Evolutionary conservation across 805 yeast species (phyloP).

Genomic region (Saccharomycopsis sp.): DNA sequence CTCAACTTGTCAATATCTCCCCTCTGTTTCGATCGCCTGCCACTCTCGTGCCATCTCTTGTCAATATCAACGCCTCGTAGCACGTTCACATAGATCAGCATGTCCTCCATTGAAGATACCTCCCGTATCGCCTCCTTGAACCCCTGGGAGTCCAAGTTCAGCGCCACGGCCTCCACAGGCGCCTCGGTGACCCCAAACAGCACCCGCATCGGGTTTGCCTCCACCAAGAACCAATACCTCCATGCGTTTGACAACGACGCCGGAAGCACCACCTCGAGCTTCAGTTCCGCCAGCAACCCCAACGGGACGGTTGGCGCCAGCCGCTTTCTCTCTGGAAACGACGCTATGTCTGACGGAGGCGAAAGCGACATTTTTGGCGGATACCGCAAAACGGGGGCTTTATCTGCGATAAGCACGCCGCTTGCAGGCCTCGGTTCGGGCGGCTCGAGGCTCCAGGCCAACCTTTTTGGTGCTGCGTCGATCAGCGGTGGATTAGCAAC

Average conservation of each 20-base stretch:
- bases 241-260: slow-evolving; percentile 25
- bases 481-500: slow-evolving; percentile 43
- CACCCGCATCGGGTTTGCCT: slow-evolving; percentile 1
- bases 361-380: slow-evolving; percentile 32
- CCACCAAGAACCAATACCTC: slow-evolving; percentile 9
- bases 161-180: background rate
- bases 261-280: slow-evolving; percentile 27
- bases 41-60: too few relatives aligned
- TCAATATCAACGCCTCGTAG: too few relatives aligned
- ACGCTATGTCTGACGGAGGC: slow-evolving; percentile 33
- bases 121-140: background rate
- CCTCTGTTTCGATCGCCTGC: too few relatives aligned
- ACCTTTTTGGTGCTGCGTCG: slow-evolving; percentile 46
- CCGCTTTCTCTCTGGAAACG: slow-evolving; percentile 23
- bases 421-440: slow-evolving; percentile 28
- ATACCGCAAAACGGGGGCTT: slow-evolving; percentile 37
- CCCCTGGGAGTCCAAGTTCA: background rate
- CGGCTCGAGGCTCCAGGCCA: slow-evolving; percentile 29
- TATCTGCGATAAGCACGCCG: slow-evolving; percentile 42
- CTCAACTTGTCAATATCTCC: too few relatives aligned
- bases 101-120: background rate
- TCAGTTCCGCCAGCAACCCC: slow-evolving; percentile 25
- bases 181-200: background rate
- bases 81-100: too few relatives aligned
- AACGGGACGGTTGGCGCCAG: slow-evolving; percentile 5